Evolutionary conservation across 768 basidiomycete genomes (phyloP).

Genomic region (Auriculariales sp.): DNA sequence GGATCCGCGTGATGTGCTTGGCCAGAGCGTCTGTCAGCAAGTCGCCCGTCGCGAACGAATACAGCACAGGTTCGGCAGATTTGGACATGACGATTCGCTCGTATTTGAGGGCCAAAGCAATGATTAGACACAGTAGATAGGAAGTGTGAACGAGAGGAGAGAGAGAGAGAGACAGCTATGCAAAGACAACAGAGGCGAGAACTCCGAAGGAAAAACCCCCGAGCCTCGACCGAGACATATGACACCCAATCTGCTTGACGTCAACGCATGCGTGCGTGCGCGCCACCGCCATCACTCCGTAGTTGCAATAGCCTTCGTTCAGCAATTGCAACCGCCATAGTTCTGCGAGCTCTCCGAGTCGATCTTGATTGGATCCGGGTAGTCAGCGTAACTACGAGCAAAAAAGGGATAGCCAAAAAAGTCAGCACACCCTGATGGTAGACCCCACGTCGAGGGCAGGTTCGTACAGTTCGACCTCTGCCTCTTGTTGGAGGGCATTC

Average conservation of each 20-base stretch:
- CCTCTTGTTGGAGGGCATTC: slow-evolving; percentile 95
- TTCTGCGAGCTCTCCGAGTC: slow-evolving; percentile 84
- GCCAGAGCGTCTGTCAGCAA: slow-evolving; percentile 56
- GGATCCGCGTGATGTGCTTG: slow-evolving; percentile 69
- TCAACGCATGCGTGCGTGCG: not conserved
- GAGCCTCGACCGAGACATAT: not conserved
- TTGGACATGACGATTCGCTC: not conserved
- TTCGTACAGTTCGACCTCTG: slow-evolving; percentile 83
- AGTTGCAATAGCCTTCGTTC: too few species aligned
- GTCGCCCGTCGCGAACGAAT: slow-evolving; percentile 45
- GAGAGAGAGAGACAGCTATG: not conserved
- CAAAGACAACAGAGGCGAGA: not conserved
- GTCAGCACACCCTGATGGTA: not conserved
- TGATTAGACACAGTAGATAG: too few species aligned
- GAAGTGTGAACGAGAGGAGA: not conserved
- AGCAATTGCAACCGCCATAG: slow-evolving; percentile 91
- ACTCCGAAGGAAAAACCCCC: not conserved
- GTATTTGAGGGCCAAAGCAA: too few species aligned
- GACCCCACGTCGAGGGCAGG: not conserved
- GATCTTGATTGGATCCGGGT: slow-evolving; percentile 96
- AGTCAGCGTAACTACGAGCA: slow-evolving; percentile 76
- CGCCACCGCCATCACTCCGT: not conserved
- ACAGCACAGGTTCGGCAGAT: slow-evolving; percentile 50
- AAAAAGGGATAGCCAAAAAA: not conserved
- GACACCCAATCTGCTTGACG: not conserved